A percentile compares a stretch with the other conserved stretches of the same genome.
These are phyloP conservation scores for Neurospora sp. DNA, from an alignment of 495 filamentous ascomycete genomes.

Conservation along the genomic window DNA sequence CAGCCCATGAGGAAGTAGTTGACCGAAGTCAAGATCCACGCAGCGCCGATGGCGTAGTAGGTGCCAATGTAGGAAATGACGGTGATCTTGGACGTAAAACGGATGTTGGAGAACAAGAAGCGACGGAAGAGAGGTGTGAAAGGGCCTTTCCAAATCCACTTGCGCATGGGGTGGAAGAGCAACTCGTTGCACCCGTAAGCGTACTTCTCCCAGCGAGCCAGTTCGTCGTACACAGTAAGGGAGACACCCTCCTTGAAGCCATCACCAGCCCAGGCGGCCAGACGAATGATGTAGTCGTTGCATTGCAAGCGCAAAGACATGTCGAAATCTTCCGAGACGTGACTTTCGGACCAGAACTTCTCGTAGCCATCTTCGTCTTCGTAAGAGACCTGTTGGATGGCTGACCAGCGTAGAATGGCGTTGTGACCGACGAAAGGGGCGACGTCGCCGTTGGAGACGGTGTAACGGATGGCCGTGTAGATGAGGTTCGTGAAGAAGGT, in stretches of 20 bases:
- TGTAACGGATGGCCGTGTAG: constrained; percentile 68
- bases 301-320: constrained; percentile 74
- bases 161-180: constrained; percentile 63
- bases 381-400: constrained; percentile 68
- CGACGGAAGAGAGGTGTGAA: constrained; percentile 65
- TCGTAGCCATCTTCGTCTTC: constrained; percentile 55
- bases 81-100: constrained; percentile 68
- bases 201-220: constrained; percentile 79
- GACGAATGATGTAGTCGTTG: constrained; percentile 60
- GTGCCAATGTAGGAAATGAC: constrained; percentile 81
- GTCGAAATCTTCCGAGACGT: constrained; percentile 79
- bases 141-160: constrained; percentile 53
- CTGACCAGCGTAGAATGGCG: constrained; percentile 68
- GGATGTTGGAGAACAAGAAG: constrained; percentile 64
- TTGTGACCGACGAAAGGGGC: constrained; percentile 77
- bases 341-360: constrained; percentile 77
- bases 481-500: constrained; percentile 82
- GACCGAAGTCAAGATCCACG: constrained; percentile 65
- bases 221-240: constrained; percentile 74
- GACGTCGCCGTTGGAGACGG: constrained; percentile 73
- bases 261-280: constrained; percentile 61
- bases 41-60: constrained; percentile 72
- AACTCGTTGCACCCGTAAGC: constrained; percentile 82
- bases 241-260: constrained; percentile 82
- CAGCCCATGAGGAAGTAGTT: constrained; percentile 75